Evolutionary conservation across 805 yeast species (phyloP).

Genomic region (Pichia deserticola): DNA sequence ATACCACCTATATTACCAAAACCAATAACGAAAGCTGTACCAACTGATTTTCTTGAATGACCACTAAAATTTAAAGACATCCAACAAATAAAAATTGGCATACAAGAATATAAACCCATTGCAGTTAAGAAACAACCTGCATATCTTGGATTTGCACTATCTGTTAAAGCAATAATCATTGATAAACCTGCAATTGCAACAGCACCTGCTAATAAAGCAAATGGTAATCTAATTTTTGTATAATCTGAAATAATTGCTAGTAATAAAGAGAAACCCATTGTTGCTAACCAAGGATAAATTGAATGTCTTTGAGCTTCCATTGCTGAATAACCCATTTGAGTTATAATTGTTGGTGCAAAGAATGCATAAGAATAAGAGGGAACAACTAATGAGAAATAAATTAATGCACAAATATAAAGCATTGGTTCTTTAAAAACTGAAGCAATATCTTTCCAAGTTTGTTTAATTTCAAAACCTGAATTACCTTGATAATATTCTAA

Average conservation of each 20-base stretch:
- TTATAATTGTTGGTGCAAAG: slow-evolving; percentile 62
- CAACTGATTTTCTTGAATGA: slow-evolving; percentile 48
- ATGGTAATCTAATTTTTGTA: slow-evolving; percentile 38
- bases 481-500: slow-evolving; percentile 44
- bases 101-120: slow-evolving; percentile 52
- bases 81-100: slow-evolving; percentile 70
- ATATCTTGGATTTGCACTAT: slow-evolving; percentile 38
- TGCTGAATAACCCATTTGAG: slow-evolving; percentile 55
- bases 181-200: slow-evolving; percentile 48
- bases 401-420: slow-evolving; percentile 49
- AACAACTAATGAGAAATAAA: slow-evolving; percentile 57
- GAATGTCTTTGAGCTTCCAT: slow-evolving; percentile 73
- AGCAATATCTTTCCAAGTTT: slow-evolving; percentile 37
- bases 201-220: slow-evolving; percentile 26
- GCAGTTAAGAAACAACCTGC: slow-evolving; percentile 60
- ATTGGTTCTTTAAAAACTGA: slow-evolving; percentile 53
- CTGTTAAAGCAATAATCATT: slow-evolving; percentile 41
- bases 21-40: slow-evolving; percentile 51
- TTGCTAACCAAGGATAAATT: slow-evolving; percentile 77
- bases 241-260: slow-evolving; percentile 57
- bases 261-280: slow-evolving; percentile 59
- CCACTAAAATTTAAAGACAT: slow-evolving; percentile 55
- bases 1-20: slow-evolving; percentile 74
- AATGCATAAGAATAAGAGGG: slow-evolving; percentile 72
- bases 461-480: slow-evolving; percentile 42